Percentiles rank a stretch among this genome's conserved stretches.
Conservation (phyloP, 2,329 filamentous ascomycete species). For the Parastagonospora avenae region DNA sequence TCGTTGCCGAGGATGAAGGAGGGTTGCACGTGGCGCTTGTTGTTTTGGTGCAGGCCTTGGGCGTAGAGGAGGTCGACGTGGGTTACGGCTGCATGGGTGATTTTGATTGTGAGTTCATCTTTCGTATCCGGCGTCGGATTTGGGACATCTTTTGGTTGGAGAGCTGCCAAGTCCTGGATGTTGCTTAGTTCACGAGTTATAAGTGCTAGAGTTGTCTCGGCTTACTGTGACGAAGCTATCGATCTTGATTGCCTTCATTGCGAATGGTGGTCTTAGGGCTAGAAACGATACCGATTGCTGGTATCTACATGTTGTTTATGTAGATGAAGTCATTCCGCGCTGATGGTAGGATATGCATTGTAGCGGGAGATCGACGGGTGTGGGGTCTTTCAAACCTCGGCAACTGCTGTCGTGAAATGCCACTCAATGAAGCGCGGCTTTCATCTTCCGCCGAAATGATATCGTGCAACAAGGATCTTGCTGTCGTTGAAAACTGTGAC, state of each 20-base stretch:
- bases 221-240: constrained; percentile 18
- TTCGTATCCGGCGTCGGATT: constrained; percentile 39
- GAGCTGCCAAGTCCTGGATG: constrained; percentile 36
- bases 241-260: constrained; percentile 29
- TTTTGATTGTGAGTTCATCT: constrained; percentile 51
- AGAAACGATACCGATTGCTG: neutral
- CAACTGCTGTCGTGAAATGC: neutral
- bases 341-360: neutral
- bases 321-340: neutral
- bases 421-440: neutral
- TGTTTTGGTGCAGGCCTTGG: constrained; percentile 65
- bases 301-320: neutral
- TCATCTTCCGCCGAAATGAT: neutral
- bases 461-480: neutral
- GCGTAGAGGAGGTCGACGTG: constrained; percentile 67
- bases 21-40: constrained; percentile 59
- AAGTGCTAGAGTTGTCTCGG: neutral
- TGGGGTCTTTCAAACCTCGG: constrained; percentile 2
- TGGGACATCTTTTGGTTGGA: constrained; percentile 27
- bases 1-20: constrained; percentile 66
- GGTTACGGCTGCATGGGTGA: constrained; percentile 63
- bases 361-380: neutral
- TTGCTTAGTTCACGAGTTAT: neutral
- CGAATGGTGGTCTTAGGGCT: neutral
- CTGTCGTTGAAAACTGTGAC: neutral